These are phyloP conservation scores for Fagus crenata DNA, from an alignment of 306 rosid species.

Conservation along the genomic window DNA sequence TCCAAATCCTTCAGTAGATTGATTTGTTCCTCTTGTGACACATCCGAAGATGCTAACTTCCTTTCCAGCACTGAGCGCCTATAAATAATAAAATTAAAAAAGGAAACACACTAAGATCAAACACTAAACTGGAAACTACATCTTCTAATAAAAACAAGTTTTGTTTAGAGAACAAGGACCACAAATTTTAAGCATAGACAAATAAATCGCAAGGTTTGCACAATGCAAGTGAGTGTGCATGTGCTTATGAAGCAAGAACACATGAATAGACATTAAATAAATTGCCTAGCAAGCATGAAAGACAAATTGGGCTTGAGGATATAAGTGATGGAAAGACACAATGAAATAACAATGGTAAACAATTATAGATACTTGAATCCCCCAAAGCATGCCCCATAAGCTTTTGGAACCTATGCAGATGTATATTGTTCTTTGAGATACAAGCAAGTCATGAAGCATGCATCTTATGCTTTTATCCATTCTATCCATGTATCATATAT, in stretches of 20 bases:
- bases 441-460: not conserved
- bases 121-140: not conserved
- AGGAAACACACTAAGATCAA: conserved; percentile 10
- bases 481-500: not conserved
- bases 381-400: not conserved
- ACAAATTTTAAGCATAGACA: not conserved
- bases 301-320: not conserved
- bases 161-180: not conserved
- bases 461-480: not conserved
- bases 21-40: conserved; percentile 79
- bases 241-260: conserved; percentile 8
- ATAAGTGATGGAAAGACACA: not conserved
- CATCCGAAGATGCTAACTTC: conserved; percentile 67
- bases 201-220: not conserved
- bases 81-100: conserved; percentile 29
- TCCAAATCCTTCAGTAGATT: conserved; percentile 80
- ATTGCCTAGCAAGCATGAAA: conserved; percentile 10
- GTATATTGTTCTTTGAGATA: not conserved
- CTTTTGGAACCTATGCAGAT: not conserved
- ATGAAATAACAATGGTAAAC: not conserved
- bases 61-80: conserved; percentile 80
- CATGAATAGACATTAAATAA: conserved; percentile 9
- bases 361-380: not conserved
- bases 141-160: not conserved
- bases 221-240: not conserved